Percentiles rank a stretch among this genome's conserved stretches.
Evolutionary conservation across 2,329 filamentous ascomycete species (phyloP).

Genomic region (Neofusicoccum cordaticola): DNA sequence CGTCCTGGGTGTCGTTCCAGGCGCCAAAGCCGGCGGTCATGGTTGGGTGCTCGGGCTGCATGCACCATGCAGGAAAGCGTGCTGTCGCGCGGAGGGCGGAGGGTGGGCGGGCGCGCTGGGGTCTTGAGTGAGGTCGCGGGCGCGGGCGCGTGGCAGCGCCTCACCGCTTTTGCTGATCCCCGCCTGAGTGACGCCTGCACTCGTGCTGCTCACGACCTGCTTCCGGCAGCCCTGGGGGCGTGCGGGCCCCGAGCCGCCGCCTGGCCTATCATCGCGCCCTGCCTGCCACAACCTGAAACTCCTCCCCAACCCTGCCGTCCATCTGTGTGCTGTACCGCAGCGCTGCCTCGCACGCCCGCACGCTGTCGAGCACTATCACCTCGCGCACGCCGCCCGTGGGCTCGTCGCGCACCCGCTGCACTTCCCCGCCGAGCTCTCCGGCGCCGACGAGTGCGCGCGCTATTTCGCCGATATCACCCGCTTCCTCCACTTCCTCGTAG

Average conservation of each 20-base stretch:
- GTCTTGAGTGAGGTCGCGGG: background rate
- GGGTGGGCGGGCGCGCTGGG: background rate
- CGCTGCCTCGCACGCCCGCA: background rate
- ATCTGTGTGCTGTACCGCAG: background rate
- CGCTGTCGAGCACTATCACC: background rate
- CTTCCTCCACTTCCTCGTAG: no score
- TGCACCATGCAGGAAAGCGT: background rate
- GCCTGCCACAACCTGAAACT: background rate
- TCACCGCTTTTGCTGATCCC: conserved; percentile 12
- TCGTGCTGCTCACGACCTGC: no score
- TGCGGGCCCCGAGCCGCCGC: background rate
- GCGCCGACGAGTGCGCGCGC: background rate
- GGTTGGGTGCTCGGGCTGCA: conserved; percentile 1
- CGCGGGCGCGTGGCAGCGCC: conserved; percentile 6
- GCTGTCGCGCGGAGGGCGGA: background rate
- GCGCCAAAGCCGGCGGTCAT: conserved; percentile 22
- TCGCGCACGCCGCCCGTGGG: background rate
- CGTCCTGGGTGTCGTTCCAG: conserved; percentile 21
- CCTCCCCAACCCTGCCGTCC: no score
- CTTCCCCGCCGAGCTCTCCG: background rate
- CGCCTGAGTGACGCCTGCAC: background rate
- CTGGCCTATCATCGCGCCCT: no score
- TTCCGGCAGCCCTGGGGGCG: background rate
- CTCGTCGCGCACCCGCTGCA: background rate
- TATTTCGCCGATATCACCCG: background rate